phyloP scores from a whole-genome alignment of 2,329 filamentous ascomycete species.

The Botrytis elliptica region DNA sequence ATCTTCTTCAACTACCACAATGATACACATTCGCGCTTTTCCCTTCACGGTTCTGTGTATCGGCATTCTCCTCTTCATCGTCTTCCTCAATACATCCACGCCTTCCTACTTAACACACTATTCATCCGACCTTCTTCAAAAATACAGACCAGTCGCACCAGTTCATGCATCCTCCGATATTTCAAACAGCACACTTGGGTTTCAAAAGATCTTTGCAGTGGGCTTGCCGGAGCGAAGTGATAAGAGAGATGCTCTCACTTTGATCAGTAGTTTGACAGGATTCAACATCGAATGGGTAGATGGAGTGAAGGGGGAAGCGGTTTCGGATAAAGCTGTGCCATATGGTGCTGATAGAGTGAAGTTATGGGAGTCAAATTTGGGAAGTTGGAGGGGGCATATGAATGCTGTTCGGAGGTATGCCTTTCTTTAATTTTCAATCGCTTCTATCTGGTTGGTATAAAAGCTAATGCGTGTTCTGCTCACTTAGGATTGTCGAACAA shows the following conservation, averaged over 20 bases:
- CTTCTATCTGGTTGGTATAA: fast-evolving
- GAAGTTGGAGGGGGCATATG: slow-evolving; percentile 45
- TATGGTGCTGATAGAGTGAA: slow-evolving; percentile 14
- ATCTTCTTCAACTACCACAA: neutral
- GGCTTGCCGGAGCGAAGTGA: slow-evolving; percentile 49
- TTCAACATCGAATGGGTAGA: slow-evolving; percentile 47
- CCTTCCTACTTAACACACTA: slow-evolving; percentile 14
- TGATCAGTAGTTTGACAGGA: slow-evolving; percentile 45
- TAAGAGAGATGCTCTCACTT: slow-evolving; percentile 48
- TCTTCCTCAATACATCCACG: slow-evolving; percentile 18
- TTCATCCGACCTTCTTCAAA: slow-evolving; percentile 5
- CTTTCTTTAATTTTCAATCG: fast-evolving
- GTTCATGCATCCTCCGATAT: neutral
- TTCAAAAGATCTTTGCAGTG: slow-evolving; percentile 48
- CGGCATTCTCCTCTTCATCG: slow-evolving; percentile 11
- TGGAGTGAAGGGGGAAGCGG: slow-evolving; percentile 43
- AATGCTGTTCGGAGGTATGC: slow-evolving; percentile 39
- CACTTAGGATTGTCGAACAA: slow-evolving; percentile 37
- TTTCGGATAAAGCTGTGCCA: slow-evolving; percentile 46
- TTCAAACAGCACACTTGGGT: slow-evolving; percentile 27
- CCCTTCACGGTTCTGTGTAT: slow-evolving; percentile 8
- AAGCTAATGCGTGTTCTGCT: neutral
- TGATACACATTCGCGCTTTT: slow-evolving; percentile 16
- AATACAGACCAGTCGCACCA: slow-evolving; percentile 2
- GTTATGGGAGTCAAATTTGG: slow-evolving; percentile 40